Percentiles rank a stretch among this genome's conserved stretches.
Evolutionary conservation across 2,329 filamentous ascomycete genomes (phyloP).

Genomic region (Xylariaceae sp.): DNA sequence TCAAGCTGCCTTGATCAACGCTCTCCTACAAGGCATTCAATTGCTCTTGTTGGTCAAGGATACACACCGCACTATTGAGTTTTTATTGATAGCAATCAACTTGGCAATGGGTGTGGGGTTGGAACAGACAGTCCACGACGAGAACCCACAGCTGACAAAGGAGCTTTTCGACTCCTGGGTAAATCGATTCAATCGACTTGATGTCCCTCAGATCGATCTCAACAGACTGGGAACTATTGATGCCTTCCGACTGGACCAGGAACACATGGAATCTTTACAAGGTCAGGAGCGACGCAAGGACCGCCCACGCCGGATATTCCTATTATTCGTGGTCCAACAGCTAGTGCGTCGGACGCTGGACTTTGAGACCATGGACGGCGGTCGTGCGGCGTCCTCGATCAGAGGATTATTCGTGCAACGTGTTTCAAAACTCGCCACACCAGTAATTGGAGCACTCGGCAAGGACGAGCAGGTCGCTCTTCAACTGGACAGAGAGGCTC

Average conservation of each 20-base stretch:
- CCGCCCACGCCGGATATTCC: slow-evolving; percentile 25
- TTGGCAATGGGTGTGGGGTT: slow-evolving; percentile 21
- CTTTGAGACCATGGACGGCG: slow-evolving; percentile 10
- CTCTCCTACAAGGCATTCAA: slow-evolving; percentile 28
- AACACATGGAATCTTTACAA: too few relatives aligned
- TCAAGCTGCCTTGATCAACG: slow-evolving; percentile 37
- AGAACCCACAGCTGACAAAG: slow-evolving; percentile 16
- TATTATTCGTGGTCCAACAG: slow-evolving; percentile 27
- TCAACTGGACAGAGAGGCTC: slow-evolving; percentile 22
- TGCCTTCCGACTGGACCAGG: not conserved
- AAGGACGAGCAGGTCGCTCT: slow-evolving; percentile 27
- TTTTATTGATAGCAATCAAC: slow-evolving; percentile 30
- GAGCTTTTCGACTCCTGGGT: slow-evolving; percentile 20
- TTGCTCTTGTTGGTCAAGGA: slow-evolving; percentile 21
- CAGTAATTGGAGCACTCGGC: slow-evolving; percentile 25
- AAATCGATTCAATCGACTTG: slow-evolving; percentile 11
- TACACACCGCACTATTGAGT: slow-evolving; percentile 23
- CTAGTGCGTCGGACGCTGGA: slow-evolving; percentile 24
- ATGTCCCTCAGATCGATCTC: slow-evolving; percentile 17
- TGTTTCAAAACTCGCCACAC: slow-evolving; percentile 27
- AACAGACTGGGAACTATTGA: slow-evolving; percentile 17
- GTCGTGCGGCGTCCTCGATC: slow-evolving; percentile 8
- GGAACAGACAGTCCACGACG: slow-evolving; percentile 8
- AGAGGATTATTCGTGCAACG: slow-evolving; percentile 29
- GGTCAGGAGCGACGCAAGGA: slow-evolving; percentile 2